Base-by-base conservation (phyloP, 2,329 filamentous ascomycete species). In the Leptographium flavum region DNA sequence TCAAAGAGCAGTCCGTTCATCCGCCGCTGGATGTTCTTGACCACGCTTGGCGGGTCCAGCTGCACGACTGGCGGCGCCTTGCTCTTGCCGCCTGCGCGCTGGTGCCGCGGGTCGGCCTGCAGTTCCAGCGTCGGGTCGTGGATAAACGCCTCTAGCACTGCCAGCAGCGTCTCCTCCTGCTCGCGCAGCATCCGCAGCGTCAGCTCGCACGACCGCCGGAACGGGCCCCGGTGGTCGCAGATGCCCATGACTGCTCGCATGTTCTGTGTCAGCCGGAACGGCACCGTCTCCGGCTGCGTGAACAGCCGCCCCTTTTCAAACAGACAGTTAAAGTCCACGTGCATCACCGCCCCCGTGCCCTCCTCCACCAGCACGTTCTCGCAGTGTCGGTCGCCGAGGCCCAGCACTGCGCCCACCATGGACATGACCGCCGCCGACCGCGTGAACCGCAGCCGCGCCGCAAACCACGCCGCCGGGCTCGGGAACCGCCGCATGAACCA, bases 241-340 rank as follows among this genome's bases (percentile, higher is more conserved):
- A 93, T 81, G 5, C 92, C 92, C 79, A 98, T 96, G 11, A 92
- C 93, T 52, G 94, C 86, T 31, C 93, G 78, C 90, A 98, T 96
- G 64, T 98, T 98, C 70, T 95, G 90, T 4, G 92, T 98, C 36
- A 98, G 72, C 15, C 93, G 83, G 70, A 98, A 99, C 2, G 92
- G 93, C 1, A 98, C 92, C 27, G 83, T 72, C 63, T 99, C 92
- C 0, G 92, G 90, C 61, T 93, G 94, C 50, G 87, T 82, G 59
- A 98, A 96, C 0, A 88, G 95, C 35, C 90, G 74, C 2, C 92
- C 92, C 58, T 98, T 98, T 68, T 98, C 93, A 60, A 99, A 99
- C 5, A 98, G 78, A 62, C 93, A 98, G 65, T 98, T 98, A 72
- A 99, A 98, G 64, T 98, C 92, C 39, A 99, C 93, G 63, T 99